Evolutionary conservation across 108 stramenopile species (phyloP), one percentile per base, ranked within the genome.

Genomic region (Nannochloropsis salina): DNA sequence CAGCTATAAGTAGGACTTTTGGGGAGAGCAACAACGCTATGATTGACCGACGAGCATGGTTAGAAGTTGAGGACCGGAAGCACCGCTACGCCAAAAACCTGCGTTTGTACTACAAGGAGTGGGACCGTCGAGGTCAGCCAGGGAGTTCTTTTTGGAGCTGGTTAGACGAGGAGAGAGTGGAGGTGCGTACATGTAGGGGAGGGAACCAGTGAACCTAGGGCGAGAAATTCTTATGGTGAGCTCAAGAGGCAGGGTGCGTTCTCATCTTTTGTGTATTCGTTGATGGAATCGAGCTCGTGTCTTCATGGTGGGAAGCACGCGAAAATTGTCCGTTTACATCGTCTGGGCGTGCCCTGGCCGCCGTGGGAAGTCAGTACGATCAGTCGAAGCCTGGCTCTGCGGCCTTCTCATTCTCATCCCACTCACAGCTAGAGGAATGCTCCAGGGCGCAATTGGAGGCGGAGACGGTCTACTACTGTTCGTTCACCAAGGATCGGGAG

Each of bases 11-110:
- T 74, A 74, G 61, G 61, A 74, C 61, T n/a, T 81, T 81, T 41
- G 87, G 92, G 9, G 89, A 94, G 40, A 94, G 94, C 41, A 95
- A 95, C 82, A 92, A 93, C 79, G 93, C 94, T 3, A 92, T 93
- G 61, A 85, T 95, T 21, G 94, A 95, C 83, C 86, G 95, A 8
- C 94, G 94, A 81, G 95, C 95, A 9, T 95, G 95, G 95, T 85
- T 96, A 80, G 95, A 96, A 87, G 95, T 96, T 6, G 93, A 93
- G 80, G 95, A 96, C 87, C 93, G 93, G 82, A 92, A 95, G 84
- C 96, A 97, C 90, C 92, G 96, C 42, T 97, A 97, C 83, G 95
- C 94, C 41, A 97, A 97, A 86, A 95, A 97, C 86, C 90, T 97
- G 41, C 89, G 96, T 80, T 84, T 94, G 80, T 97, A 97, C 91